Percentiles rank a stretch among this genome's conserved stretches.
These are phyloP conservation scores for Verticillium isaacii DNA, from an alignment of 2,329 filamentous ascomycete species.

Conservation along the genomic window DNA sequence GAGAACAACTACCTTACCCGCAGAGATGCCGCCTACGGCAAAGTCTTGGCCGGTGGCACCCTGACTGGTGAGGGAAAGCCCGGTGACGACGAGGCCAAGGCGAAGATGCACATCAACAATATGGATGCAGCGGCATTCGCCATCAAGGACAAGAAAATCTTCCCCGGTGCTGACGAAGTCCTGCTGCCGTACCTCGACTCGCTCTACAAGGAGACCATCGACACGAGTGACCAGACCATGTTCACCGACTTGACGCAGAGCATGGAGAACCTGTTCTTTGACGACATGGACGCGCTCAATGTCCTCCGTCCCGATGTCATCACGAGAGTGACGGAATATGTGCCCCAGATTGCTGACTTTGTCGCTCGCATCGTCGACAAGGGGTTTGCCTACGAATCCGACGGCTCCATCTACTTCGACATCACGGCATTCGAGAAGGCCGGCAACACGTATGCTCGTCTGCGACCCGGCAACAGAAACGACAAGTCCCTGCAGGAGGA, in stretches of 20 bases:
- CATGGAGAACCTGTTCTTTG: conserved; percentile 83
- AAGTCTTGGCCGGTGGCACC: conserved; percentile 50
- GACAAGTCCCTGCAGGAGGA: conserved; percentile 82
- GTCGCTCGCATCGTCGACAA: conserved; percentile 80
- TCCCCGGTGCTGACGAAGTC: conserved; percentile 58
- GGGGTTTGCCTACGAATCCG: conserved; percentile 75
- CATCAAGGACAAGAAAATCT: conserved; percentile 43
- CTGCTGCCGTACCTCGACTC: conserved; percentile 79
- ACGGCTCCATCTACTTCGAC: conserved; percentile 93
- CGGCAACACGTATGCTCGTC: conserved; percentile 78
- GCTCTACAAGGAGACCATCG: conserved; percentile 56
- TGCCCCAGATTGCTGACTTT: conserved; percentile 79
- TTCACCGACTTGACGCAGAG: conserved; percentile 82
- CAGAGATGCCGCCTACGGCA: conserved; percentile 48
- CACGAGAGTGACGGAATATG: conserved; percentile 89
- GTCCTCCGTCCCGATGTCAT: conserved; percentile 76
- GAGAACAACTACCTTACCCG: conserved; percentile 44
- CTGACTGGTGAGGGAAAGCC: conserved; percentile 54
- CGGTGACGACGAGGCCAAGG: conserved; percentile 76
- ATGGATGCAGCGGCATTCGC: conserved; percentile 47
- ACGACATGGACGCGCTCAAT: conserved; percentile 84
- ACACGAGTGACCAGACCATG: conserved; percentile 62
- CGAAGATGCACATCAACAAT: conserved; percentile 81
- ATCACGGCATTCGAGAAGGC: conserved; percentile 79
- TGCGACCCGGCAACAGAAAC: conserved; percentile 80